phyloP scores from a whole-genome alignment of 208 protist species.

The Crithidia expoeki region DNA sequence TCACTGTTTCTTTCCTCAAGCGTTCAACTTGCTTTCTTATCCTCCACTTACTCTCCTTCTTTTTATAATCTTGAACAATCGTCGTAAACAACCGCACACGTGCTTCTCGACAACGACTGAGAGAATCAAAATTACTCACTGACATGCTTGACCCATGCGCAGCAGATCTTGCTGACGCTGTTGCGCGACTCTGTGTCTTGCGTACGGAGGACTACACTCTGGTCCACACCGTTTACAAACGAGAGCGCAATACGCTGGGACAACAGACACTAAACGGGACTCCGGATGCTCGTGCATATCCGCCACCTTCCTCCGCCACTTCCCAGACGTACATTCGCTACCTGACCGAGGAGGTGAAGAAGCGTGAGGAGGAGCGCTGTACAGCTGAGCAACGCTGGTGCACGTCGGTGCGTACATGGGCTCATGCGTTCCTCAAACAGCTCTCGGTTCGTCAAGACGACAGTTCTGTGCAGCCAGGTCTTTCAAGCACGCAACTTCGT shows the following conservation, averaged over 20 bases:
- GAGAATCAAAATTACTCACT: too few species aligned
- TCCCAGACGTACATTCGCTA: constrained; percentile 33
- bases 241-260: constrained; percentile 2
- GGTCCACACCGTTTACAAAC: constrained; percentile 34
- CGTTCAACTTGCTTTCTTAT: too few species aligned
- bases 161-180: constrained; percentile 39
- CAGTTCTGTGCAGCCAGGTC: background rate
- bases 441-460: background rate
- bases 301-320: too few species aligned
- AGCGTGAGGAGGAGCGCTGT: constrained; percentile 38
- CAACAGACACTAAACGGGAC: too few species aligned
- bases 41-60: background rate
- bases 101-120: too few species aligned
- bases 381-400: constrained; percentile 30
- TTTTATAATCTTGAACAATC: background rate
- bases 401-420: constrained; percentile 34
- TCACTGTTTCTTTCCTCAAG: too few species aligned
- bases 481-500: background rate
- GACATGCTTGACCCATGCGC: constrained; percentile 42
- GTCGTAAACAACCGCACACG: too few species aligned
- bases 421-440: constrained; percentile 1
- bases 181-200: constrained; percentile 52
- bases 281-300: too few species aligned
- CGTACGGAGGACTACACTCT: constrained; percentile 54
- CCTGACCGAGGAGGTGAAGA: constrained; percentile 38